Evolutionary conservation across 2,329 filamentous ascomycete species (phyloP), one percentile per base, ranked within the genome.

Genomic region (Phaeosphaeriaceae sp.): DNA sequence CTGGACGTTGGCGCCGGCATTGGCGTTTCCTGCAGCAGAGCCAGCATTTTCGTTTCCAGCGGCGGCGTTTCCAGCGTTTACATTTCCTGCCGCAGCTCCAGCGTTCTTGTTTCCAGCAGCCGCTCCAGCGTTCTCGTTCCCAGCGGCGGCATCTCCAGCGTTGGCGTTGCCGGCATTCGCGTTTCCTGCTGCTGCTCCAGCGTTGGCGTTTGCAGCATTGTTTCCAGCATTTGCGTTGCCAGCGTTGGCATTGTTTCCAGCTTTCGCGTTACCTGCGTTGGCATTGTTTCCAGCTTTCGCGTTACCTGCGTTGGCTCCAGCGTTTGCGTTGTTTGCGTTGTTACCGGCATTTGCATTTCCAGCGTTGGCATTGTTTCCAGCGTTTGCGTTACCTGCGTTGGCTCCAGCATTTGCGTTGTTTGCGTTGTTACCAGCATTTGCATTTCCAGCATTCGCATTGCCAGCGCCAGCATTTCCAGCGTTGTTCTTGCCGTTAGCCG

Each of bases 21-120:
- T 23, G 21, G 21, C 23, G 15, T 48, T 24, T 11, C 22, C 15
- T 26, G 42, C 44, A 3, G 42, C 42, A 21, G 42, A 9, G 19
- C 42, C 42, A 44, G 49, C 32, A 24, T 47, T 50, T 26, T 54
- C 59, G 26, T 24, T 46, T 7, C 57, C 60, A 10, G 57, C 42
- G 11, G 49, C 44, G 22, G 49, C 44, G 10, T 30, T 46, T 23
- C 49, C 53, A 42, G 53, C n/a, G 4, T 44, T 44, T 21, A 40
- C 49, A 2, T 52, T 48, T 47, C 55, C 55, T 6, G 60, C 30
- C 19, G 23, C 44, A 17, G 26, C 54, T 24, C 55, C 52, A 53
- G 56, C 42, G 26, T 49, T 32, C 15, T 40, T 44, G 22, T 47
- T 52, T 9, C 32, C 52, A 52, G 47, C 50, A n/a, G 24, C 26